Evolutionary conservation across 2,329 filamentous ascomycete genomes (phyloP), one percentile per base, ranked within the genome.

Genomic region (Aspergillus neotritici): DNA sequence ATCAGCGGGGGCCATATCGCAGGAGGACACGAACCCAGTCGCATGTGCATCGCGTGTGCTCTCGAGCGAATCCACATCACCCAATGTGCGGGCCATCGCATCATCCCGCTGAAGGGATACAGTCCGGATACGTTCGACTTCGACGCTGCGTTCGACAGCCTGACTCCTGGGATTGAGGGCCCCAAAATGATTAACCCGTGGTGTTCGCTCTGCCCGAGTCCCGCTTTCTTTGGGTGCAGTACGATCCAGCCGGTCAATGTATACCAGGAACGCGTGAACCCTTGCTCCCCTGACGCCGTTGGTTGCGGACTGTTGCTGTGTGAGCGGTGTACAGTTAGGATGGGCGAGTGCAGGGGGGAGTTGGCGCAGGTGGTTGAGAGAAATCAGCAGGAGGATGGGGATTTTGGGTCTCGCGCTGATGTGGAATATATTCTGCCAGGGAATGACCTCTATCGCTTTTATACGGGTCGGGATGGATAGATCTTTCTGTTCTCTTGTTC

Each of bases 201-300:
- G 64, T 74, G 72, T 48, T 57, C 57, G 4, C 37, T 75, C 1
- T 74, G 72, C 40, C 61, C 62, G 3, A 54, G 54, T 9, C 61
- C 67, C 1, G 71, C 69, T 0, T 58, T 58, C 3, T 66, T 63
- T 31, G 52, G 52, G 14, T 74, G 70, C 40, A 35, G 46, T 4
- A 44, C 44, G 0, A 21, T 37, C 4, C 51, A 58, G n/a, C 14
- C 16, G 0, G 16, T 48, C 1, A 41, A 47, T 31, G 42, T 43
- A 10, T 55, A 47, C 28, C 45, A 44, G 32, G 42, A 49, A 12
- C 40, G 49, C 6, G 34, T 50, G 40, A 4, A 48, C n/a, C 9
- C 38, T 8, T 37, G 30, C 3, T 50, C 47, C 2, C 34, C 34
- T 9, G 40, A 50, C 14, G 49, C 40, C 3, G 16, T 37, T 6